These are phyloP conservation scores for Xylariales sp. DNA, from an alignment of 2,329 filamentous ascomycete genomes.

Conservation along the genomic window DNA sequence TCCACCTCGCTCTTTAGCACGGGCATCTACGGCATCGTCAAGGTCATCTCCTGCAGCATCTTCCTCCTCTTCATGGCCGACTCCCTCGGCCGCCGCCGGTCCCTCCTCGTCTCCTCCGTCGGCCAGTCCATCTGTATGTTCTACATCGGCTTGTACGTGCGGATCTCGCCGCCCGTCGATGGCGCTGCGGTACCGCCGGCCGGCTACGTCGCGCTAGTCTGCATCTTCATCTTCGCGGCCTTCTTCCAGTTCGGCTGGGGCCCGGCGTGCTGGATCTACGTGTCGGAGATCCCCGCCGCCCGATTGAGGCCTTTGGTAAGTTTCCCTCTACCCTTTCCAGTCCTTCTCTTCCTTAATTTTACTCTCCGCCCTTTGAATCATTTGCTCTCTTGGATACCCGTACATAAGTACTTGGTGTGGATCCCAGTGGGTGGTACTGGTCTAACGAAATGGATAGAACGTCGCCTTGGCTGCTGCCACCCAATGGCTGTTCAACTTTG, in stretches of 20 bases:
- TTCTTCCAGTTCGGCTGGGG: constrained; percentile 66
- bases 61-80: constrained; percentile 59
- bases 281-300: constrained; percentile 61
- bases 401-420: too few species aligned
- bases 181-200: constrained; percentile 49
- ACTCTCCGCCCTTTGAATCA: too few species aligned
- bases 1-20: constrained; percentile 55
- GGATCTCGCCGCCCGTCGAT: constrained; percentile 47
- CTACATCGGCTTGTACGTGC: constrained; percentile 63
- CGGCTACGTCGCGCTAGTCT: constrained; percentile 62
- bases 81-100: constrained; percentile 51
- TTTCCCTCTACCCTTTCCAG: not conserved
- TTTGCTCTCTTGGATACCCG: too few species aligned
- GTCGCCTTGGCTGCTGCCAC: constrained; percentile 58
- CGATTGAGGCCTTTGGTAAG: constrained; percentile 31
- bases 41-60: constrained; percentile 50
- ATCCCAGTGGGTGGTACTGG: not conserved
- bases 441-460: constrained; percentile 27
- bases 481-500: constrained; percentile 63
- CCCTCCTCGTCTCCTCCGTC: constrained; percentile 54
- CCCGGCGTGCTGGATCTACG: constrained; percentile 60
- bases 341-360: too few species aligned
- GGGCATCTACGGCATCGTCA: constrained; percentile 59
- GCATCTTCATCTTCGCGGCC: constrained; percentile 63
- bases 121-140: constrained; percentile 59